Percentiles rank a stretch among this genome's conserved stretches.
phyloP scores from a whole-genome alignment of 2,329 filamentous ascomycete species.

The Alternaria ethzedia region DNA sequence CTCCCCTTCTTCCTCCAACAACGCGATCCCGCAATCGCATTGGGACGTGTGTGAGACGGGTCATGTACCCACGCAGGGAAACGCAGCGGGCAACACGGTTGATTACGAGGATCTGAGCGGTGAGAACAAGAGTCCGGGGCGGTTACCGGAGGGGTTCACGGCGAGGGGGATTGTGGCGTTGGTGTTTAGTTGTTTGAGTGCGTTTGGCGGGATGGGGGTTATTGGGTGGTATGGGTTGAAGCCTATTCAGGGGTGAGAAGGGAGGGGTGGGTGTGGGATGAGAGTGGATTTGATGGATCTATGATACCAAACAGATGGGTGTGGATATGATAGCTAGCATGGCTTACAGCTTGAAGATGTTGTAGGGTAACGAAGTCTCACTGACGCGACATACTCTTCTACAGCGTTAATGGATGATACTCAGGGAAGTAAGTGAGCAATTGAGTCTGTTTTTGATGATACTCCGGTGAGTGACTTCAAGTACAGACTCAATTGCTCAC shows the following conservation, averaged over 20 bases:
- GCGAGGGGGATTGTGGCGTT: slow-evolving; percentile 74
- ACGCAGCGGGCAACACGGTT: slow-evolving; percentile 74
- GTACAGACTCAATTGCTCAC: background rate
- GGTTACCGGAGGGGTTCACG: slow-evolving; percentile 73
- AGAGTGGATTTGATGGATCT: background rate
- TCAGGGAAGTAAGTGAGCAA: background rate
- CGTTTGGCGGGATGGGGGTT: slow-evolving; percentile 70
- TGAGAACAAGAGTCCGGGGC: slow-evolving; percentile 61
- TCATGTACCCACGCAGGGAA: slow-evolving; percentile 64
- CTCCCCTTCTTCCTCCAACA: background rate
- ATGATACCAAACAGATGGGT: background rate
- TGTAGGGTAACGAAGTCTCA: background rate
- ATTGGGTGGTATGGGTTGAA: slow-evolving; percentile 71
- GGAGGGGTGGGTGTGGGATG: background rate
- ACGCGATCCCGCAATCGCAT: slow-evolving; percentile 66
- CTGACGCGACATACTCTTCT: background rate
- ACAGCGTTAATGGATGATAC: background rate
- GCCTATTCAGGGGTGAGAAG: slow-evolving; percentile 16
- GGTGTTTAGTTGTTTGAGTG: slow-evolving; percentile 73
- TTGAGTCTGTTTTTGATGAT: background rate
- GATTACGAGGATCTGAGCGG: slow-evolving; percentile 63
- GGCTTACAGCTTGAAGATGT: background rate
- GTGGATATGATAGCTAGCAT: background rate
- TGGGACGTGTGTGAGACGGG: slow-evolving; percentile 63
- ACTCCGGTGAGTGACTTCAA: background rate